Conservation (phyloP, 495 filamentous ascomycete genomes). For the Stereocaulon alpinum region DNA sequence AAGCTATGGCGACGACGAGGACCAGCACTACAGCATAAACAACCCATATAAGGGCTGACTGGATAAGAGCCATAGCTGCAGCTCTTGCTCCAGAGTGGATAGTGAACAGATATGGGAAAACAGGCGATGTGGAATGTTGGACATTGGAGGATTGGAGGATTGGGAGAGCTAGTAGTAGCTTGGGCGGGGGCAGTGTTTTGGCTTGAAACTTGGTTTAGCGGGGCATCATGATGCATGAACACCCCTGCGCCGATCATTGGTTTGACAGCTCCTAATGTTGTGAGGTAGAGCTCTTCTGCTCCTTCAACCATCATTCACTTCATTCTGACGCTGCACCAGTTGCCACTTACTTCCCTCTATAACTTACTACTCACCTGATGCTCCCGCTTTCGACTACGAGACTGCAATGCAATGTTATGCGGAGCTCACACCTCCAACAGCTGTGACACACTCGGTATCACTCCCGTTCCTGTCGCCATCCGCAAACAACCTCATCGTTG, state of each 20-base stretch:
- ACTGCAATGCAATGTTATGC: conserved; percentile 68
- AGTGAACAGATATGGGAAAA: not conserved
- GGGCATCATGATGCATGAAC: conserved; percentile 10
- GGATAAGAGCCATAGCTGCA: conserved; percentile 55
- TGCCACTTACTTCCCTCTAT: not conserved
- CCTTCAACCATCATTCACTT: not conserved
- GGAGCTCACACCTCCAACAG: conserved; percentile 83
- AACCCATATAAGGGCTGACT: conserved; percentile 81
- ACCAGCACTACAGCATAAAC: conserved; percentile 74
- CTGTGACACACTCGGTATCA: conserved; percentile 77
- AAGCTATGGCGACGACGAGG: conserved; percentile 57
- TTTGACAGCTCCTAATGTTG: not conserved
- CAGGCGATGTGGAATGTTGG: not conserved
- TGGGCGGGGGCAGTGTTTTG: conserved; percentile 4
- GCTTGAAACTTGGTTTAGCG: not conserved
- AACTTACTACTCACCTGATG: not conserved
- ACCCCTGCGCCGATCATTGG: not conserved
- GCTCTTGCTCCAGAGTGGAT: not conserved
- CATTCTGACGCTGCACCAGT: not conserved
- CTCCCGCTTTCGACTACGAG: not conserved
- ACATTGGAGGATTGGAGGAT: not conserved
- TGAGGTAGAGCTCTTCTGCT: too few relatives aligned
- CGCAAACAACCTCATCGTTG: conserved; percentile 75
- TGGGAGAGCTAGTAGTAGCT: not conserved
- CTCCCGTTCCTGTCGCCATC: conserved; percentile 66